Percentiles rank a stretch among this genome's conserved stretches.
Evolutionary conservation across 2,329 filamentous ascomycete species (phyloP).

Genomic region (Corniculantispora saksenae): DNA sequence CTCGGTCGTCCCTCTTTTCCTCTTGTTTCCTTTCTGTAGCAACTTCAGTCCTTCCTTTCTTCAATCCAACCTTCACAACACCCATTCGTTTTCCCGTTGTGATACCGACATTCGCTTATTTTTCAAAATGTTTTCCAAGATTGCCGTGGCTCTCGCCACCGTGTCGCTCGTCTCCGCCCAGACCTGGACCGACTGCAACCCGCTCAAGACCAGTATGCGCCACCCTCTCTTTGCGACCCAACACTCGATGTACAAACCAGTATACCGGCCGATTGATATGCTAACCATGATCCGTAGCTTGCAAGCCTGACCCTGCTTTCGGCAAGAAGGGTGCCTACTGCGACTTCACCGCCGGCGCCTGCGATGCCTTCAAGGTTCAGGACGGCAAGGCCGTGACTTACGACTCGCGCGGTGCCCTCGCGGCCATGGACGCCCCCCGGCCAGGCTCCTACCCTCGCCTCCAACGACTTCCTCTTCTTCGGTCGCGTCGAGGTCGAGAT

Average conservation of each 20-base stretch:
- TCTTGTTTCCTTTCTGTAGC: not conserved
- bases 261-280: not conserved
- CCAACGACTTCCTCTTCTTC: conserved; percentile 94
- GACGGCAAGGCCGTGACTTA: conserved; percentile 51
- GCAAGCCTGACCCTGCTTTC: conserved; percentile 75
- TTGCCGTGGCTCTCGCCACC: conserved; percentile 51
- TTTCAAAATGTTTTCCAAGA: conserved; percentile 44
- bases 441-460: conserved; percentile 72
- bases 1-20: not conserved
- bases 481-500: conserved; percentile 79
- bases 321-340: conserved; percentile 59
- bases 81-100: conserved; percentile 11
- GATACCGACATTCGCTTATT: not conserved
- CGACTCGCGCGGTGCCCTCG: conserved; percentile 50
- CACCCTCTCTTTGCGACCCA: not conserved
- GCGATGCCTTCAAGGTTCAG: conserved; percentile 51
- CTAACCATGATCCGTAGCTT: conserved; percentile 45
- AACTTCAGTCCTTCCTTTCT: conserved; percentile 9
- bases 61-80: not conserved
- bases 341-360: conserved; percentile 76
- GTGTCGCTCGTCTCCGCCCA: conserved; percentile 53
- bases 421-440: conserved; percentile 67
- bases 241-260: not conserved
- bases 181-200: conserved; percentile 58
- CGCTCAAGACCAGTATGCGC: conserved; percentile 49